Percentiles rank a stretch among this genome's conserved stretches.
Evolutionary conservation across 805 yeast species (phyloP).

Genomic region (Yarrowia yakushimensis): DNA sequence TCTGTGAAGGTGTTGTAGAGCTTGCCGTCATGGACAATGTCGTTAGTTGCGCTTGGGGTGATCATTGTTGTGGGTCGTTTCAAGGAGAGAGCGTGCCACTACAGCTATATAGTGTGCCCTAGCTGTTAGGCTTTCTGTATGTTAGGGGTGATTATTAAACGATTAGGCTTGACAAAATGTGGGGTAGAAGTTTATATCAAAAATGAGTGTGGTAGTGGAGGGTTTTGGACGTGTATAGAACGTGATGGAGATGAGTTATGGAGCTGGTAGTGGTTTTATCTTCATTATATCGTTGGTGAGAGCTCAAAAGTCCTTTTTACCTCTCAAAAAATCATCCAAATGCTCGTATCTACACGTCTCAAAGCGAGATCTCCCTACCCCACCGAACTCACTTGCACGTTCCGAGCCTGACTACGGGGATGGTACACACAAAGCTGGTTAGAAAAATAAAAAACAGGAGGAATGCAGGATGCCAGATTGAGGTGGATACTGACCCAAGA

Average conservation of each 20-base stretch:
- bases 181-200: constrained; percentile 8
- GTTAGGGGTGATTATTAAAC: constrained; percentile 15
- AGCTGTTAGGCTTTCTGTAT: constrained; percentile 1
- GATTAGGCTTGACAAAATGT: constrained; percentile 14
- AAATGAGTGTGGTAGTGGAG: background rate
- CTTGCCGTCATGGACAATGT: constrained; percentile 15
- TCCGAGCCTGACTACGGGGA: constrained; percentile 4
- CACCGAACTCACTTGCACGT: constrained; percentile 16
- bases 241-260: background rate
- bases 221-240: background rate
- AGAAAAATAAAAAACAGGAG: background rate
- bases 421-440: background rate
- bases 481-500: no score
- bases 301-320: no score
- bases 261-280: background rate
- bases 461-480: no score
- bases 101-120: background rate
- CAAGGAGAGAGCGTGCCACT: background rate
- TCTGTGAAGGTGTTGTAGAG: constrained; percentile 35
- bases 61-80: background rate
- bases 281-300: no score
- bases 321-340: background rate
- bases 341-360: background rate
- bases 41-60: background rate
- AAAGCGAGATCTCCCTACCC: background rate